Evolutionary conservation across 2,329 filamentous ascomycete genomes (phyloP), one percentile per base, ranked within the genome.

Genomic region (Stylonectria norvegica): DNA sequence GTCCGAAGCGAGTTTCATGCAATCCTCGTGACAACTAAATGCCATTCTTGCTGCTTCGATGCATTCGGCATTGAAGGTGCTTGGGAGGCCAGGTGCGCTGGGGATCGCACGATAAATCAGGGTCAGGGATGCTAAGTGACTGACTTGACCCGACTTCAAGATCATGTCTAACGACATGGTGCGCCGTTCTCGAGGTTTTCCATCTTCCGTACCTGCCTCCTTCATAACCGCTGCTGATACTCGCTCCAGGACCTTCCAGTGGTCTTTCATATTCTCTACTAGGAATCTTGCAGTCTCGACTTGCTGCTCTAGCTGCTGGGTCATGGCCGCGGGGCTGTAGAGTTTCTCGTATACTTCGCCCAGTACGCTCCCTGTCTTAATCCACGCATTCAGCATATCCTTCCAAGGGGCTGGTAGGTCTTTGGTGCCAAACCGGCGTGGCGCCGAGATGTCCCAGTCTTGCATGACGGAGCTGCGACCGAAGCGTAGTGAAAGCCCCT

Each of bases 41-140:
- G 37, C 37, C 37, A 34, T 39, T 19, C 37, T 34, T 10, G 37
- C 37, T 12, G 37, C 37, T 28, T 39, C 37, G 30, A 39, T 39
- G 16, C 37, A 39, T 19, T 39, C 37, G 9, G 23, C 17, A 20
- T 39, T 39, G 18, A 39, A 34, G 4, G 37, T 29, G 30, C 37
- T 34, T 5, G 30, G 22, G 9, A 39, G 29, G 4, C 30, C 37
- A 20, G 30, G 30, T 20, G 16, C 30, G 23, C 30, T 39, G 15
- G 37, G 37, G 8, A 39, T 39, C 22, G 30, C 37, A 14, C 37
- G 37, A 39, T 39, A 39, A 19, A 39, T 39, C 30, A 39, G 17
- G 20, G 37, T 39, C 11, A 39, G 30, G 5, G 31, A 34, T 5
- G 30, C 20, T 14, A 39, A 17, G 16, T 39, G 37, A 22, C 15